Evolutionary conservation across 1,284 basidiomycete species (phyloP).

Genomic region (Trichosporon inkin): DNA sequence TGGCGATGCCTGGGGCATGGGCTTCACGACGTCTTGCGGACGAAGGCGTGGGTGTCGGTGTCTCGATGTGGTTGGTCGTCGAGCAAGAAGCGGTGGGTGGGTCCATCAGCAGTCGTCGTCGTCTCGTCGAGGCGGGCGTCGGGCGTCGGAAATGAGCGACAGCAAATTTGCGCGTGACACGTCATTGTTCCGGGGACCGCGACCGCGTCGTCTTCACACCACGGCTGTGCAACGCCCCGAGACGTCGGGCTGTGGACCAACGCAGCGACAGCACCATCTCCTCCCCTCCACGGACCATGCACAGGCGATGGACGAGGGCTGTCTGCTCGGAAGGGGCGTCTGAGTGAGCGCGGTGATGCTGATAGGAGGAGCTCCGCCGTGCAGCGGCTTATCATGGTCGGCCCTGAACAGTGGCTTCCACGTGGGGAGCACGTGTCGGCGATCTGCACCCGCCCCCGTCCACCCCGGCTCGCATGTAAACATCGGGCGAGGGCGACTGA

Average conservation of each 20-base stretch:
- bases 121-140: too few species aligned
- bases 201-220: neutral
- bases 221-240: neutral
- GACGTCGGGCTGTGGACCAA: too few species aligned
- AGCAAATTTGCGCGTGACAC: neutral
- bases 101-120: too few species aligned
- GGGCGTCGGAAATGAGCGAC: neutral
- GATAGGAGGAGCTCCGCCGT: neutral
- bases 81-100: too few species aligned
- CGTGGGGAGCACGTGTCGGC: neutral
- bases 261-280: too few species aligned
- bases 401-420: neutral
- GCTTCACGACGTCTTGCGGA: neutral
- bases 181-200: neutral
- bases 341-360: neutral
- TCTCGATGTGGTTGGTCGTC: neutral
- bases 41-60: too few species aligned
- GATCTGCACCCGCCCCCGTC: neutral
- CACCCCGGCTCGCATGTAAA: neutral
- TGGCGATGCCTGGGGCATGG: neutral
- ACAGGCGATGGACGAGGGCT: too few species aligned
- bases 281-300: too few species aligned
- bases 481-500: slow-evolving; percentile 17
- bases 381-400: neutral
- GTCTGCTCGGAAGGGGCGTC: neutral